phyloP scores from a whole-genome alignment of 1,139 yeast species.

The Blastobotrys ciferrii region DNA sequence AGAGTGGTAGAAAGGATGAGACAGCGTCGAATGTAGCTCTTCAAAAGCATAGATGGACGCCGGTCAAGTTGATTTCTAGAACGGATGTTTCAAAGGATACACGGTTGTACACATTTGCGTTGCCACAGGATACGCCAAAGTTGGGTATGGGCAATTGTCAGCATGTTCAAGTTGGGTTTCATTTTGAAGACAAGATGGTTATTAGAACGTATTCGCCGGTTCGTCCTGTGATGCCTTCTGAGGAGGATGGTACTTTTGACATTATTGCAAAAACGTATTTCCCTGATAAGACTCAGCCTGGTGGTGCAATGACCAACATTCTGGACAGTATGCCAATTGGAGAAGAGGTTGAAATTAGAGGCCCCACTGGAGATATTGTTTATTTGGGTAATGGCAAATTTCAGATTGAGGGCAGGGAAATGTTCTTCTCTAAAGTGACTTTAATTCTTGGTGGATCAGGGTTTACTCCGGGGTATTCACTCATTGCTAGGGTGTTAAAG shows the following conservation, averaged over 20 bases:
- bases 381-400: constrained; percentile 32
- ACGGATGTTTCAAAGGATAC: constrained; percentile 25
- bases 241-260: constrained; percentile 29
- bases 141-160: constrained; percentile 5
- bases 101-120: constrained; percentile 23
- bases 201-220: constrained; percentile 51
- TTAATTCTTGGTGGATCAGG: constrained; percentile 8
- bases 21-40: constrained; percentile 1
- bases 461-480: neutral
- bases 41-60: constrained; percentile 19
- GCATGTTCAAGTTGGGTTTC: constrained; percentile 2
- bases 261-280: constrained; percentile 35
- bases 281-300: constrained; percentile 30
- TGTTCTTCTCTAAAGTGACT: neutral
- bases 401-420: constrained; percentile 1
- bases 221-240: constrained; percentile 26
- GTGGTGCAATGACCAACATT: constrained; percentile 34
- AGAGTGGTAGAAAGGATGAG: neutral
- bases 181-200: constrained; percentile 20
- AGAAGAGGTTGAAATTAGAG: constrained; percentile 42
- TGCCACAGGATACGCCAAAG: constrained; percentile 1
- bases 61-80: constrained; percentile 15
- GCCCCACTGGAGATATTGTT: constrained; percentile 60
- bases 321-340: constrained; percentile 32
- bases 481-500: constrained; percentile 1